Evolutionary conservation across 2,329 filamentous ascomycete genomes (phyloP), one percentile per base, ranked within the genome.

Genomic region (Verticillium longisporum): DNA sequence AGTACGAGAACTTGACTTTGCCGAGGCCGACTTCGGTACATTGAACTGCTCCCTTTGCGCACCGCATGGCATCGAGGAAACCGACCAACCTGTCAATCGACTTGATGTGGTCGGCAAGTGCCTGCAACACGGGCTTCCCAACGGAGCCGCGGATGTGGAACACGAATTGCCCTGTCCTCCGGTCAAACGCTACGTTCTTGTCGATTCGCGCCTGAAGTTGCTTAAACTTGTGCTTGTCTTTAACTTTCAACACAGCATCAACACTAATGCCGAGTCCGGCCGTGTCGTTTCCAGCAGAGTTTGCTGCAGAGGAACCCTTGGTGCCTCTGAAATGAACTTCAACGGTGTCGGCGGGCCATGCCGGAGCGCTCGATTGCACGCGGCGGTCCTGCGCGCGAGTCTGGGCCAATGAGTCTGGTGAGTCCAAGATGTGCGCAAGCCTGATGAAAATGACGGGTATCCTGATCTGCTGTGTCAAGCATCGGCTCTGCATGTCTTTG

Each of bases 1-100:
- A 78, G 71, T 95, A 96, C n/a, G 80, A 83, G 71, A 95, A 92
- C 2, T 82, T 76, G 6, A 95, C 81, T 63, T 83, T 78, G 65
- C 79, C 78, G 60, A 94, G 77, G 15, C 83, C 85, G 60, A 88
- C 80, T 50, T 81, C 77, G 66, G 87, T 81, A 69, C 83, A 83
- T 54, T 77, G 76, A 38, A 90, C 81, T 58, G 81, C 78, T 15
- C 78, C 79, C 56, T 78, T 77, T 65, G 83, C 78, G 64, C 79
- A 77, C 60, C 85, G 78, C 64, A 93, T 83, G 1, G 88, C 85
- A 55, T 86, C 82, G 32, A 92, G 78, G 68, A 90, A 91, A 54
- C 83, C 82, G 45, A 91, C 86, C 33, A 95, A 80, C 21, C 88
- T 84, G 68, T 90, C 85, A 61, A 95, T 83, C 13, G 86, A 83